These are phyloP conservation scores for Cercis canadensis DNA, from an alignment of 306 rosid species.

Conservation along the genomic window DNA sequence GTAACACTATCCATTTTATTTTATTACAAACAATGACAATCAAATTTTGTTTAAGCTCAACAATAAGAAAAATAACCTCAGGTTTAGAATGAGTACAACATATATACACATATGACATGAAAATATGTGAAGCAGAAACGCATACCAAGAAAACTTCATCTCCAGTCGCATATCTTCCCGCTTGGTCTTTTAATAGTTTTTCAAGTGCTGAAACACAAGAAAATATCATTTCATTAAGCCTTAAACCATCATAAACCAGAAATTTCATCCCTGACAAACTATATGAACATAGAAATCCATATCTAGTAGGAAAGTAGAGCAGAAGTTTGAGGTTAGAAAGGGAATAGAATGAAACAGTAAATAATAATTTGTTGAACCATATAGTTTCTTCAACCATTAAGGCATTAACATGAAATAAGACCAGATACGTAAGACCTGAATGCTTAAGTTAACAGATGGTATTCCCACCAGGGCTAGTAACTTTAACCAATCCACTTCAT, in stretches of 20 bases:
- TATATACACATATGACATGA: neutral
- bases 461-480: slow-evolving; percentile 9
- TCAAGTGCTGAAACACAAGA: slow-evolving; percentile 49
- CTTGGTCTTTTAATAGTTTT: slow-evolving; percentile 48
- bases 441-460: slow-evolving; percentile 14
- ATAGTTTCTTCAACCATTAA: slow-evolving; percentile 24
- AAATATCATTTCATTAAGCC: slow-evolving; percentile 26
- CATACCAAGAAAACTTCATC: slow-evolving; percentile 52
- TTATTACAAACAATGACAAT: neutral
- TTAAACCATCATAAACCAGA: slow-evolving; percentile 12
- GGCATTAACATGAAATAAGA: neutral
- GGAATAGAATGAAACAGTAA: neutral
- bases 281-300: slow-evolving; percentile 5
- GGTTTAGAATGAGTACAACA: neutral
- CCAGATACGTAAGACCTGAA: slow-evolving; percentile 1
- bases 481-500: slow-evolving; percentile 9
- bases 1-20: neutral
- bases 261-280: neutral
- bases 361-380: neutral
- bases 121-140: slow-evolving; percentile 1
- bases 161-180: slow-evolving; percentile 58
- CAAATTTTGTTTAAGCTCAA: slow-evolving; percentile 4
- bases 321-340: neutral
- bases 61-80: neutral
- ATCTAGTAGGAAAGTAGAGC: neutral